These are phyloP conservation scores for Pichia phayaonensis DNA, from an alignment of 805 yeast genomes.

Conservation along the genomic window DNA sequence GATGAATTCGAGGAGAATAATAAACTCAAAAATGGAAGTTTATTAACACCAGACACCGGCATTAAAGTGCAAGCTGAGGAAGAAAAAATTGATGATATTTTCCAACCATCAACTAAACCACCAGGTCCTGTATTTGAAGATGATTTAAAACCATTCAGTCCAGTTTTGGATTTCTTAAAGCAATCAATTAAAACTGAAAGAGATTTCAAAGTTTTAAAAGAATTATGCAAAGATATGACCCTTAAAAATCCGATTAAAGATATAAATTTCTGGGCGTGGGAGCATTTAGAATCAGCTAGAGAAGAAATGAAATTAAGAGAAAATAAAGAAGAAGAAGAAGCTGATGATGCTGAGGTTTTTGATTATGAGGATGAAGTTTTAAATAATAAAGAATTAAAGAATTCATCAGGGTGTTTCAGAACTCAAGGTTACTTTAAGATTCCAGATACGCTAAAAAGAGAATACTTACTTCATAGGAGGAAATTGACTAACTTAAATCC, in stretches of 20 bases:
- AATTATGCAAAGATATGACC: conserved; percentile 30
- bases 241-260: conserved; percentile 24
- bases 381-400: conserved; percentile 27
- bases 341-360: conserved; percentile 22
- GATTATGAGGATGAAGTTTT: conserved; percentile 24
- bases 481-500: conserved; percentile 58
- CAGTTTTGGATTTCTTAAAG: conserved; percentile 45
- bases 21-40: conserved; percentile 14
- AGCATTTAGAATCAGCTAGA: conserved; percentile 23
- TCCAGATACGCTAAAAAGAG: conserved; percentile 62
- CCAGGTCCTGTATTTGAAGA: conserved; percentile 53
- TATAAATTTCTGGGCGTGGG: conserved; percentile 64
- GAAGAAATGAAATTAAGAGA: conserved; percentile 23
- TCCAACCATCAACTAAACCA: conserved; percentile 41
- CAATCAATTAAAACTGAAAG: conserved; percentile 62
- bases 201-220: conserved; percentile 50
- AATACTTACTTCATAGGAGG: conserved; percentile 77
- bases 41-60: conserved; percentile 22
- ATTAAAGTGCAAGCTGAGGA: not conserved
- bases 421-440: conserved; percentile 70
- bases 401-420: conserved; percentile 52
- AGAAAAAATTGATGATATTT: conserved; percentile 25
- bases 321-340: conserved; percentile 18
- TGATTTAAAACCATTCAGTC: conserved; percentile 30
- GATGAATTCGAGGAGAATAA: conserved; percentile 18